These are phyloP conservation scores for Monosporascus sp. DNA, from an alignment of 2,329 filamentous ascomycete genomes.

Conservation along the genomic window DNA sequence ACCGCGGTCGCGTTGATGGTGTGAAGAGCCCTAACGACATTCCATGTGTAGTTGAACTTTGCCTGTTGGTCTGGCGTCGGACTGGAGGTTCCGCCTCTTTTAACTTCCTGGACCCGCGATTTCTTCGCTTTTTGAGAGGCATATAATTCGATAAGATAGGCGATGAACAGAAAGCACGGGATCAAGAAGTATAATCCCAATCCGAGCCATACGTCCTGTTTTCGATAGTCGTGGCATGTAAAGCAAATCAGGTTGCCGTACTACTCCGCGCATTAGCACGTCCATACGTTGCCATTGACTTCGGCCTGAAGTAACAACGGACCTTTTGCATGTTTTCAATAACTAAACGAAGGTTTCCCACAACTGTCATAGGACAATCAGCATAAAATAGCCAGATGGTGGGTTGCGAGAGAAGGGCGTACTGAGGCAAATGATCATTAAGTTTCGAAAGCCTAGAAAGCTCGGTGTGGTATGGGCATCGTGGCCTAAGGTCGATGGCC, in stretches of 20 bases:
- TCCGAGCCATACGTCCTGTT: conserved; percentile 70
- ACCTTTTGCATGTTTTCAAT: conserved; percentile 97
- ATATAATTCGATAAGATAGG: conserved; percentile 81
- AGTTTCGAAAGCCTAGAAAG: conserved; percentile 89
- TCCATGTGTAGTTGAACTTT: conserved; percentile 72
- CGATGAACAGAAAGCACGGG: conserved; percentile 83
- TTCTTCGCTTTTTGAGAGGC: conserved; percentile 75
- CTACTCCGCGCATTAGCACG: conserved; percentile 36
- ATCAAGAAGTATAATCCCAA: conserved; percentile 78
- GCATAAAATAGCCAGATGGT: neutral
- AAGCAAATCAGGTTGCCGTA: conserved; percentile 95
- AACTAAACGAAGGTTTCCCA: conserved; percentile 88
- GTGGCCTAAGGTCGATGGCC: conserved; percentile 79
- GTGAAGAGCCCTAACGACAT: conserved; percentile 73
- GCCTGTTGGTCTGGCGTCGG: conserved; percentile 57
- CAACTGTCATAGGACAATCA: conserved; percentile 50
- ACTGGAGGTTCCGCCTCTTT: conserved; percentile 44
- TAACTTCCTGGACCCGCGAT: conserved; percentile 47
- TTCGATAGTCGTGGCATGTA: conserved; percentile 80
- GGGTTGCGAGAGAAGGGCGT: conserved; percentile 23
- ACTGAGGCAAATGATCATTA: conserved; percentile 93
- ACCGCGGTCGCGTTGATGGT: conserved; percentile 78
- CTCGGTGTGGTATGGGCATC: conserved; percentile 71
- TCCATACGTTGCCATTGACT: conserved; percentile 9
- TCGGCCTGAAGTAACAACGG: conserved; percentile 5